Evolutionary conservation across 1,139 yeast genomes (phyloP).

Genomic region (Geotrichum cucujoidarum): DNA sequence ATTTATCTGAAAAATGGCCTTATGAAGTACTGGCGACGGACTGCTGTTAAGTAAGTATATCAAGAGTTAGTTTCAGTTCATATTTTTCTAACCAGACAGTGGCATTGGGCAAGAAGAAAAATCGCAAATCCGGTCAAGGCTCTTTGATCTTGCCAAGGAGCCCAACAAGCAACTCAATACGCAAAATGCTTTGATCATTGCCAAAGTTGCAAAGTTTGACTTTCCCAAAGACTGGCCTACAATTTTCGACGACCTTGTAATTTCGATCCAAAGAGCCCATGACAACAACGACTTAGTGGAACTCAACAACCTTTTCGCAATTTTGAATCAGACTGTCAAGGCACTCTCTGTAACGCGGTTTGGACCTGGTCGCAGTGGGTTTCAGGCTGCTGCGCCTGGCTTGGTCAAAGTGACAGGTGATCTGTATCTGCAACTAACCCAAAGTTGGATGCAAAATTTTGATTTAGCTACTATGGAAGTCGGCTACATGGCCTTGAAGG

Average conservation of each 20-base stretch:
- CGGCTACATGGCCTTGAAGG: conserved; percentile 73
- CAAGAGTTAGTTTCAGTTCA: conserved; percentile 10
- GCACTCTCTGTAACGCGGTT: conserved; percentile 68
- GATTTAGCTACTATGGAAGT: conserved; percentile 51
- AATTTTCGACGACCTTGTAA: conserved; percentile 60
- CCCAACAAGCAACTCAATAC: conserved; percentile 66
- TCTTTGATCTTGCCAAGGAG: conserved; percentile 61
- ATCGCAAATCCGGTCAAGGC: conserved; percentile 49
- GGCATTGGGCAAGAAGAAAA: conserved; percentile 70
- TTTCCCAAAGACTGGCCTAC: conserved; percentile 86
- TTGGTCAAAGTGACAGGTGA: conserved; percentile 56
- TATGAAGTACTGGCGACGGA: conserved; percentile 75
- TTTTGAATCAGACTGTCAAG: conserved; percentile 74
- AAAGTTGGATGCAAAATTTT: conserved; percentile 49
- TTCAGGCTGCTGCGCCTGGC: conserved; percentile 66
- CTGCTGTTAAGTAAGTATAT: conserved; percentile 39
- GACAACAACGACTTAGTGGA: conserved; percentile 45
- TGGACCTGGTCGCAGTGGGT: conserved; percentile 73
- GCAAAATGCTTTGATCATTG: conserved; percentile 80
- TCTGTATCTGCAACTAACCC: conserved; percentile 55
- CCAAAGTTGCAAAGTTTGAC: conserved; percentile 74
- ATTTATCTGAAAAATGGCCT: conserved; percentile 86
- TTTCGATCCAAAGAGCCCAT: conserved; percentile 43
- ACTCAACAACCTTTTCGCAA: conserved; percentile 57
- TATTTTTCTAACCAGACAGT: conserved; percentile 22